A percentile compares a stretch with the other conserved stretches of the same genome.
Evolutionary conservation across 192 early-diverging fungal genomes (phyloP).

Genomic region (Rhizoclosmatium sp.): DNA sequence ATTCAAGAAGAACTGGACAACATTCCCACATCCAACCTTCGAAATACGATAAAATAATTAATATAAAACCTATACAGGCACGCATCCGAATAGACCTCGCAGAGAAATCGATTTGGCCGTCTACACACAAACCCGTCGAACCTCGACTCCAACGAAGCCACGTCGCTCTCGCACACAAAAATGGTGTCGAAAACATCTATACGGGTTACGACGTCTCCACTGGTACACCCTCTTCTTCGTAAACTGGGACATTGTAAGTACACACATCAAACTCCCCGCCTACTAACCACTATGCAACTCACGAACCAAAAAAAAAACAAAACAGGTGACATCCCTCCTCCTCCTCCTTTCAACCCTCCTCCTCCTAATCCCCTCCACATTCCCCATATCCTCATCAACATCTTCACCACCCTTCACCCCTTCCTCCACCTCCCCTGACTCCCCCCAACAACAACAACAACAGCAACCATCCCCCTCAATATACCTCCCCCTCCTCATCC

Average conservation of each 20-base stretch:
- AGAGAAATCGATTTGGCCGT: too few species aligned
- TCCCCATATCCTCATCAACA: too few species aligned
- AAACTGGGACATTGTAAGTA: slow-evolving; percentile 2
- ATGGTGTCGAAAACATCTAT: too few species aligned
- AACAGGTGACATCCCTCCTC: neutral
- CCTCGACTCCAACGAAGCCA: neutral
- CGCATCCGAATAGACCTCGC: too few species aligned
- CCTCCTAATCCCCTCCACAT: neutral
- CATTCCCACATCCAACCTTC: too few species aligned
- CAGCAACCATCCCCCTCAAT: neutral
- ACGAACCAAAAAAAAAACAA: neutral
- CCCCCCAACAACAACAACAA: neutral
- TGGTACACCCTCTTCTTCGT: neutral
- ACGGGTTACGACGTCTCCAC: too few species aligned
- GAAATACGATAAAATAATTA: too few species aligned
- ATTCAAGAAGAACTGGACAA: too few species aligned
- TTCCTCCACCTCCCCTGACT: neutral
- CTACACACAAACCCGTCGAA: neutral
- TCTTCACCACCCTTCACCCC: neutral
- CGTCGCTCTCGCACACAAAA: neutral
- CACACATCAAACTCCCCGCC: neutral
- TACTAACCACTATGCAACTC: neutral
- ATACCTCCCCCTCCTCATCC: neutral
- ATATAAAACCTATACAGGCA: too few species aligned
- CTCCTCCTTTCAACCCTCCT: neutral